Base-by-base conservation (phyloP, 2,329 filamentous ascomycete species). In the Nothopassalora personata region DNA sequence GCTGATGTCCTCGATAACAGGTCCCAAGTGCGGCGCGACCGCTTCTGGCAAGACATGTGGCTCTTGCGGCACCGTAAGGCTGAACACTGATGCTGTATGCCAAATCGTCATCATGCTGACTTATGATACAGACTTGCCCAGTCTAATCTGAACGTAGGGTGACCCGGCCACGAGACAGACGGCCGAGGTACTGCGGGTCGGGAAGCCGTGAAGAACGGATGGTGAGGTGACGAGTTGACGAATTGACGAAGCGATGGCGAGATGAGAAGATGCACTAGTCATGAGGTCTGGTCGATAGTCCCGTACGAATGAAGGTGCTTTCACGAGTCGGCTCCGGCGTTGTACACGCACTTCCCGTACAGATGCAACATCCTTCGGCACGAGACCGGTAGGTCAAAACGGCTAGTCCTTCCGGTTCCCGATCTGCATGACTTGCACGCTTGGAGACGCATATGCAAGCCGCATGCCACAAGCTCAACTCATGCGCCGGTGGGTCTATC, bases 1-100 rank as follows among this genome's bases (percentile, higher is more conserved):
- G 31, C 56, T 58, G 43, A 58, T 48, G n/a, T n/a, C 30, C 2
- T 11, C 5, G n/a, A 33, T 11, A 53, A 23, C 59, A 59, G 71
- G 71, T 55, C 71, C 71, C 30, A 72, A 71, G 59, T 73, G 71
- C 67, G 65, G 64, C 55, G 64, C 69, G 23, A 57, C 63, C 33
- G 61, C 64, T 34, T 64, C 67, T 43, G 66, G 66, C 47, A 73
- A 73, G 68, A 69, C 68, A 10, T 73, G 71, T 59, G 60, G 67
- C 30, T 68, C 66, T 30, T 71, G 70, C 61, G 70, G 70, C 54
- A 66, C 70, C 19, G 69, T 71, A 60, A 55, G 69, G 23, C 8
- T 13, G 18, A n/a, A 18, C 4, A 43, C 39, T 5, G 39, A 4
- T 18, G 7, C 13, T 15, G 15, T 8, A 13, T n/a, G 11, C 30